Evolutionary conservation across 2,329 filamentous ascomycete genomes (phyloP), one percentile per base, ranked within the genome.

Genomic region (Ophioceras dolichostomum): DNA sequence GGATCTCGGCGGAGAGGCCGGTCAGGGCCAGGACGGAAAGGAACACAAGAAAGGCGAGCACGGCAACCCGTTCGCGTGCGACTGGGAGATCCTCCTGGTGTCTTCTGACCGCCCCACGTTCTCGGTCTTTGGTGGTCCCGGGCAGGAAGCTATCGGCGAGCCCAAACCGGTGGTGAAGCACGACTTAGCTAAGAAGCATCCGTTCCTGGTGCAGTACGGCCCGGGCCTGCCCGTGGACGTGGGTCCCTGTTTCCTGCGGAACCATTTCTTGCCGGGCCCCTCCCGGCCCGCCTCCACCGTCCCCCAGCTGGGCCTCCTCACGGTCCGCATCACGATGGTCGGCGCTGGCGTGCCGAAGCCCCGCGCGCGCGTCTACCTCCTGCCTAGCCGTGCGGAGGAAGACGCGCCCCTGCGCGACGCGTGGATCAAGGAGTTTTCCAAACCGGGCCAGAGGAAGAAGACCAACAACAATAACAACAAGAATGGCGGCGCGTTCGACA

Each of bases 341-440:
- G 65, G 69, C 28, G 76, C 85, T 39, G 89, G 91, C 19, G 72
- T 80, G 1, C 83, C 79, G 4, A 66, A 61, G 1, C 62, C 75
- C 3, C 83, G 81, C 54, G 85, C 89, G 4, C 75, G 91, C 26
- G 78, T 96, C 45, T 98, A 96, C 58, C 79, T 84, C 12, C 74
- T 96, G 13, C 84, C 89, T n/a, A 57, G 7, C 42, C 42, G 13
- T 31, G 37, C 32, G 13, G 44, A 45, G 37, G 56, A 69, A 0
- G 68, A 66, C 1, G 17, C 55, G 3, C 60, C 70, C 24, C 67
- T 88, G 1, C 73, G 80, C 13, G 59, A 65, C 6, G 69, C 79
- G 53, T 95, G 89, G 89, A 71, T 93, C 4, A 62, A 72, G 5
- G 66, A 76, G 1, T 51, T 68, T 14, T 14, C 36, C 8, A 18